Evolutionary conservation across 1,139 yeast genomes (phyloP), one percentile per base, ranked within the genome.

Genomic region (Spathaspora sp.): DNA sequence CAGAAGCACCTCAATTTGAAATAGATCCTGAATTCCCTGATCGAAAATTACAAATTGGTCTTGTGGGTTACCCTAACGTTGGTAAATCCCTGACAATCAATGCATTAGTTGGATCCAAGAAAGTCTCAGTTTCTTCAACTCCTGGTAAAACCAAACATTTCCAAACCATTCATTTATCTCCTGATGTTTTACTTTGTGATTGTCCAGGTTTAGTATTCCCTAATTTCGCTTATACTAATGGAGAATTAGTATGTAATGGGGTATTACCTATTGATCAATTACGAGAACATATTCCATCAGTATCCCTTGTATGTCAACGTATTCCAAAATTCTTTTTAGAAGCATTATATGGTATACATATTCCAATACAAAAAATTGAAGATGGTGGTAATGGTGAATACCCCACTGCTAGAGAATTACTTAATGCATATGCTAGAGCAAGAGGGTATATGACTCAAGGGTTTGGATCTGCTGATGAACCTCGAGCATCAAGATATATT

Each of bases 201-300:
- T 95, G 99, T 76, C 99, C 99, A 2, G 99, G 99, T 78, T 77
- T 95, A 55, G 99, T 95, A 18, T 95, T 95, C 74, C 99, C 99
- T 31, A 95, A 93, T 62, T 95, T 93, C 65, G 98, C 99, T 16
- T 88, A 88, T 63, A 89, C 97, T 23, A 90, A 91, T 60, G 98
- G 96, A 56, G 99, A 95, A 60, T 80, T 95, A 59, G 99, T 95
- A 0, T 90, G 98, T 72, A 89, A 90, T 61, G 99, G 99, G 78
- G 97, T 95, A 9, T 76, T 95, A 49, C 99, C 99, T 17, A 93
- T 95, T 58, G 99, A 95, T 70, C 99, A 95, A 68, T 77, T 95
- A 51, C 81, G 98, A 61, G 99, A 95, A 60, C 85, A 82, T 63
- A 83, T 95, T n/a, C 96, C 96, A 1, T 99, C 99, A 8, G 77